These are phyloP conservation scores for Aurantiochytrium sp. DNA, from an alignment of 108 stramenopile genomes.

Conservation along the genomic window DNA sequence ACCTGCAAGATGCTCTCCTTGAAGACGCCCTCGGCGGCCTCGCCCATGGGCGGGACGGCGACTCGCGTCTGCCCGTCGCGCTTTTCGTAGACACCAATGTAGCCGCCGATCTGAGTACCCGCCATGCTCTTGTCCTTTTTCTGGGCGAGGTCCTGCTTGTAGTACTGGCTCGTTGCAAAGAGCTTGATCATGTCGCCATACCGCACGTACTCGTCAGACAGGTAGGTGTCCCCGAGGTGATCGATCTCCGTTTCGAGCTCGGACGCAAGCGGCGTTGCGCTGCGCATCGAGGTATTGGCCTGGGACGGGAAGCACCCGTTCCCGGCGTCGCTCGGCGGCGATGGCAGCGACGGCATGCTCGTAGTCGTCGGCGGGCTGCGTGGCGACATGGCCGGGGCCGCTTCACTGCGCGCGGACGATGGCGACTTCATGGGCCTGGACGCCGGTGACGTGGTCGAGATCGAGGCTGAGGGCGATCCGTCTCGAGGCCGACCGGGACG, in stretches of 20 bases:
- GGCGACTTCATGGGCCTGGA: too few species aligned
- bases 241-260: not conserved
- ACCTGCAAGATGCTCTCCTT: not conserved
- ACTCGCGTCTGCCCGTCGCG: not conserved
- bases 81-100: constrained; percentile 22
- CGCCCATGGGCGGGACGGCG: constrained; percentile 26
- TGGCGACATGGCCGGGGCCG: too few species aligned
- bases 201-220: not conserved
- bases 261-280: too few species aligned
- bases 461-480: too few species aligned
- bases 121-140: not conserved
- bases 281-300: too few species aligned
- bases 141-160: not conserved
- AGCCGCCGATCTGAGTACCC: not conserved
- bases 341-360: too few species aligned
- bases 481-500: too few species aligned
- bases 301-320: too few species aligned
- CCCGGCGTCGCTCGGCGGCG: too few species aligned
- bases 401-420: too few species aligned
- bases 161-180: not conserved
- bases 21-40: not conserved
- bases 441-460: too few species aligned
- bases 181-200: constrained; percentile 6
- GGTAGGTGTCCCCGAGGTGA: not conserved
- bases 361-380: too few species aligned